Evolutionary conservation across 2,329 filamentous ascomycete species (phyloP), one percentile per base, ranked within the genome.

Genomic region (Neofusicoccum kwambonambiense): DNA sequence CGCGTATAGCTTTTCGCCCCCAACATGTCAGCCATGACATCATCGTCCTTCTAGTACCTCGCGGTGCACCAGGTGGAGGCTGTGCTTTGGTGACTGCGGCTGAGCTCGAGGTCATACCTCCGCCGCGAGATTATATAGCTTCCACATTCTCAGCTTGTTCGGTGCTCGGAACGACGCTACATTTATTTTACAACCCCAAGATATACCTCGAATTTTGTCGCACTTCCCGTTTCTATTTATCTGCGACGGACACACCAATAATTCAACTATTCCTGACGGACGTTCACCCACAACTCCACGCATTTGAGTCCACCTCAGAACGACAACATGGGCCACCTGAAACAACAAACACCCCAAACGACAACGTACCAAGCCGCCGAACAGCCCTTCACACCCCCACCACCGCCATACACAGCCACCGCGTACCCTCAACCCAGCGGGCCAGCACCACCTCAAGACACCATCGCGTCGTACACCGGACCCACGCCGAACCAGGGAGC

Each of bases 1-100:
- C 52, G 52, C 52, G 52, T 57, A 42, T 57, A 41, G 15, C 19
- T 42, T 41, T 42, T n/a, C 35, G 52, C 52, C 52, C 52, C 52
- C 52, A 44, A 57, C 52, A 12, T 37, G 52, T 57, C 52, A 57
- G 52, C 39, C 8, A 39, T 39, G 50, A 54, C 37, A 9, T 42
- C 52, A 42, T 42, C 27, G 8, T 27, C 52, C 52, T 42, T 3
- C 34, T 27, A 4, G n/a, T 15, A 15, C 5, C 7, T 19, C n/a
- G 13, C 6, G n/a, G 8, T 42, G 13, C 37, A 27, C 3, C 8
- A 42, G 3, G 17, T 17, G 13, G 37, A n/a, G 37, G 35, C 50
- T 54, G 50, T 22, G 35, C 35, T 27, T 15, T 22, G 22, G 22
- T 22, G 22, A 22, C 15, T 6, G 41, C 13, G 3, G 15, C 15